Evolutionary conservation across 805 yeast genomes (phyloP), one percentile per base, ranked within the genome.

Genomic region (Metschnikowia cubensis): DNA sequence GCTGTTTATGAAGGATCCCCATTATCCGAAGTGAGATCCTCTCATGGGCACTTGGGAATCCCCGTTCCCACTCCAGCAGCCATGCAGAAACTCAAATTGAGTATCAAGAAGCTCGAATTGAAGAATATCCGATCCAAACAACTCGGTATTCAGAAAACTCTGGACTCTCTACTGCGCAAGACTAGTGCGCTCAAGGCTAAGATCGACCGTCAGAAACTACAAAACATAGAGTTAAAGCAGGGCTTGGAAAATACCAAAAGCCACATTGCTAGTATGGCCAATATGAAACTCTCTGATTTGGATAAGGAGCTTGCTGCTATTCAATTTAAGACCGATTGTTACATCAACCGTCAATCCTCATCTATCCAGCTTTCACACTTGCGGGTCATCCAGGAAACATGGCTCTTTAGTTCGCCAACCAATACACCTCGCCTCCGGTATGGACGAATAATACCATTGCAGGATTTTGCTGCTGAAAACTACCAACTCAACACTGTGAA

Each of bases 31-130:
- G 3, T 13, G 13, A n/a, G 17, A 8, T 6, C 4, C 3, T 6
- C 17, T 8, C 20, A 14, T 20, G 38, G 10, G 38, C 37, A 7
- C 10, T 11, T 31, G 14, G 25, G 38, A 2, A 35, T 44, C 6
- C 52, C 49, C 11, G 42, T 25, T 10, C 54, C 56, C 13, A 42
- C 48, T 2, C n/a, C 21, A 6, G 39, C 32, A 3, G 48, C 56
- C 2, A 58, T 69, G 3, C 59, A 63, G 17, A 48, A 57, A 14
- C 51, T 73, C 8, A 59, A 70, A 2, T 49, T 66, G 4, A 73
- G 69, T 44, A 58, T 73, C 38, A 60, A 63, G 33, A 70, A 66
- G 50, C 57, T 70, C 14, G 63, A 65, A 35, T 29, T 58, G 4
- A n/a, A 54, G 33, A 60, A 59, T 31, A 57, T 44, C 29, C 39